A percentile compares a stretch with the other conserved stretches of the same genome.
Evolutionary conservation across 2,329 filamentous ascomycete genomes (phyloP).

Genomic region (Stachybotrys chlorohalonatus): DNA sequence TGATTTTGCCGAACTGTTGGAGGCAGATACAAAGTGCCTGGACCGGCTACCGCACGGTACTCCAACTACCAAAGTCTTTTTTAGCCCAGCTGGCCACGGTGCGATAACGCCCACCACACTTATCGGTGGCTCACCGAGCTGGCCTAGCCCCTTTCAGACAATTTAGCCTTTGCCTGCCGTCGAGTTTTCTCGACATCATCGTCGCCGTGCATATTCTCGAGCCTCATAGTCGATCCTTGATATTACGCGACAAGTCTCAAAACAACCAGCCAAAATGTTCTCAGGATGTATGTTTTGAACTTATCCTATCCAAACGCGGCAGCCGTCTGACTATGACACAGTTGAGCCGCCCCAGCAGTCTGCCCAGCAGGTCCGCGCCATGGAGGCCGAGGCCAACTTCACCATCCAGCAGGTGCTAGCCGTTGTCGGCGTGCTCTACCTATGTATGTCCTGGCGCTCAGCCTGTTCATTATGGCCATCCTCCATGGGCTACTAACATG

Average conservation of each 20-base stretch:
- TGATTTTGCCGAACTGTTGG: not conserved
- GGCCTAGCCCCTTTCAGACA: not conserved
- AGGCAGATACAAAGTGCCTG: not conserved
- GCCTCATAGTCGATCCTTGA: not conserved
- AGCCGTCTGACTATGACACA: constrained; percentile 21
- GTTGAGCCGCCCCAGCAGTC: constrained; percentile 62
- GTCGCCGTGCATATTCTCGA: not conserved
- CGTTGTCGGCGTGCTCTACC: constrained; percentile 60
- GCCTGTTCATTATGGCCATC: not conserved
- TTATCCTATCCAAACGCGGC: not conserved
- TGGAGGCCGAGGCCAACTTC: constrained; percentile 58
- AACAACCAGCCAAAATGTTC: constrained; percentile 41
- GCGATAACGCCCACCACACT: not conserved
- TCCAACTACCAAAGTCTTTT: not conserved
- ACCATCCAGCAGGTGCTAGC: constrained; percentile 60
- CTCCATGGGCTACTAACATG: constrained; percentile 3
- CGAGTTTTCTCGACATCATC: not conserved
- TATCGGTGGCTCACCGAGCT: not conserved
- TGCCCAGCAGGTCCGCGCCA: constrained; percentile 58
- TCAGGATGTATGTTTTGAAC: constrained; percentile 45
- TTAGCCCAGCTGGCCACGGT: not conserved
- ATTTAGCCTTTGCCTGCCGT: not conserved
- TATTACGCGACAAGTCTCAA: not conserved
- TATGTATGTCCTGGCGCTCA: constrained; percentile 50
- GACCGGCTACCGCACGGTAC: not conserved